Percentiles rank a stretch among this genome's conserved stretches.
Evolutionary conservation across 1,284 basidiomycete genomes (phyloP).

Genomic region (Sporisorium reilianum): DNA sequence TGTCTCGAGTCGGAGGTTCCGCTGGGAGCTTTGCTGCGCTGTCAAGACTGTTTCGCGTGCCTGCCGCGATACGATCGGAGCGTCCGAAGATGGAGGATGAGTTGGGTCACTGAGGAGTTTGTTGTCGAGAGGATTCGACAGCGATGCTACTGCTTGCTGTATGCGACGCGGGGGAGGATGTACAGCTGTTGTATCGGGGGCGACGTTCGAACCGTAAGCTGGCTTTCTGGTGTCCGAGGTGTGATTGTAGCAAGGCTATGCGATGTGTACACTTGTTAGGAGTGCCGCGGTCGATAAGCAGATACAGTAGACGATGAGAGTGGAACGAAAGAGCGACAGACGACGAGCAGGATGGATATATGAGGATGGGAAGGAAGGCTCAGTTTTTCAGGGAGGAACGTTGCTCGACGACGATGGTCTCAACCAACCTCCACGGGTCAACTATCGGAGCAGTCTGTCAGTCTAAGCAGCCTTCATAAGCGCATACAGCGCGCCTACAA

Average conservation of each 20-base stretch:
- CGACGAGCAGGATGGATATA: background rate
- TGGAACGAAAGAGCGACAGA: background rate
- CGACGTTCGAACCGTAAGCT: background rate
- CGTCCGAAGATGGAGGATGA: background rate
- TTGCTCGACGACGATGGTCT: too few species aligned
- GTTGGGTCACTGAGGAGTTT: background rate
- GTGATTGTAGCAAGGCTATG: too few species aligned
- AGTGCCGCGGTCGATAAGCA: background rate
- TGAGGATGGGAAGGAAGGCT: constrained; percentile 1
- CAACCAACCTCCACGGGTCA: constrained; percentile 10
- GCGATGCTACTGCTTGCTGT: background rate
- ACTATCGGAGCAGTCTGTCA: background rate
- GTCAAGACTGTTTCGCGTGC: constrained; percentile 5
- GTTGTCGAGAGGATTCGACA: background rate
- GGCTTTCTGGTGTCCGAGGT: background rate
- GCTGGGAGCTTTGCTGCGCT: background rate
- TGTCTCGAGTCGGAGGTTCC: background rate
- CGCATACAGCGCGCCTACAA: background rate
- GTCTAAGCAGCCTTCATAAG: background rate
- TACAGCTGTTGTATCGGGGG: background rate
- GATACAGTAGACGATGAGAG: background rate
- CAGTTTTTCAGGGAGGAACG: constrained; percentile 6
- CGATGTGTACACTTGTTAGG: background rate
- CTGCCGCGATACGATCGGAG: constrained; percentile 8
- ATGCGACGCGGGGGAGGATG: background rate